Evolutionary conservation across 2,329 filamentous ascomycete species (phyloP).

Genomic region (Monosporascus sp.): DNA sequence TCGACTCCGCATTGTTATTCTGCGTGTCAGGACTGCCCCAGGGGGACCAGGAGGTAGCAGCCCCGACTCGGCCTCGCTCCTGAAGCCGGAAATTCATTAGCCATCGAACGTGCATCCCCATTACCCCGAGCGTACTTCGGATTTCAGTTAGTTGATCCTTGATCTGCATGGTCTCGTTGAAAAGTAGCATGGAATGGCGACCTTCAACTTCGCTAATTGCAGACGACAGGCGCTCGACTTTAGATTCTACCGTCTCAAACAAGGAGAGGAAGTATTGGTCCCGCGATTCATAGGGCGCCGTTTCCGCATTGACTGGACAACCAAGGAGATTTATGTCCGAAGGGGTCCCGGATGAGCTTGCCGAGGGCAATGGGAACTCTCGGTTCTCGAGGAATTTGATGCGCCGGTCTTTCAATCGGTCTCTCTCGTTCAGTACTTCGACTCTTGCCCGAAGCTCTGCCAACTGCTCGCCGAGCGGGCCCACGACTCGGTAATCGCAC

Average conservation of each 20-base stretch:
- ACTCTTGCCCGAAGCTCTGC: constrained; percentile 47
- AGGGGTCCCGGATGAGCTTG: constrained; percentile 17
- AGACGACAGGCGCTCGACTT: constrained; percentile 52
- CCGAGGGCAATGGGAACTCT: constrained; percentile 22
- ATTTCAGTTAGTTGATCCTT: constrained; percentile 59
- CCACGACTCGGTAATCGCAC: constrained; percentile 50
- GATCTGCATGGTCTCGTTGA: constrained; percentile 57
- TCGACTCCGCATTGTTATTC: constrained; percentile 13
- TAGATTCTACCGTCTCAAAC: constrained; percentile 48
- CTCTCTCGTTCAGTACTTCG: constrained; percentile 33
- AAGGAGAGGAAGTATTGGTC: constrained; percentile 40
- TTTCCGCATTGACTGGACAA: constrained; percentile 16
- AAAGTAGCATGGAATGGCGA: constrained; percentile 54
- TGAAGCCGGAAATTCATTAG: constrained; percentile 48
- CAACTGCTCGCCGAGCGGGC: constrained; percentile 41
- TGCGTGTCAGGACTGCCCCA: constrained; percentile 17
- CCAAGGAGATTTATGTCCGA: constrained; percentile 20
- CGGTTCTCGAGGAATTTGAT: constrained; percentile 38
- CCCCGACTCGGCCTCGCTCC: constrained; percentile 32
- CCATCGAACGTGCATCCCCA: constrained; percentile 56
- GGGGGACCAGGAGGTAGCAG: constrained; percentile 16
- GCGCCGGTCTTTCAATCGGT: constrained; percentile 34
- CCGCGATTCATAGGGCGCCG: constrained; percentile 32
- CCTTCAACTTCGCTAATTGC: constrained; percentile 54
- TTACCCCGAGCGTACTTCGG: constrained; percentile 50